Evolutionary conservation across 169 alveolate genomes (phyloP).

Genomic region (Eimeria sp.): DNA sequence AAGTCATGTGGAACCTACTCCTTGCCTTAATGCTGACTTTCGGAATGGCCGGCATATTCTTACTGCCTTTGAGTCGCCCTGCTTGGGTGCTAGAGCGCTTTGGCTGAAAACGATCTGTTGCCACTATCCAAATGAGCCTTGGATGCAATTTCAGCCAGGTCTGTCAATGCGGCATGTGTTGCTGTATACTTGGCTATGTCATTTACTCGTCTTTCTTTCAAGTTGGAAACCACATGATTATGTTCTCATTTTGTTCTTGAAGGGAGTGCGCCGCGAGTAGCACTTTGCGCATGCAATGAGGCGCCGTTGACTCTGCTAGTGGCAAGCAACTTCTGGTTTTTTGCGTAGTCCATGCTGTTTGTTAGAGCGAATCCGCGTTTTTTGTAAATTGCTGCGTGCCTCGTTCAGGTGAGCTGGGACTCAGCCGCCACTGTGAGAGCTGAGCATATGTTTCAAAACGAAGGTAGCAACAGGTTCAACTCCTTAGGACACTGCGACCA

Average conservation of each 20-base stretch:
- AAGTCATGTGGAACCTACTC: neutral
- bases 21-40: neutral
- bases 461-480: neutral
- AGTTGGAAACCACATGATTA: neutral
- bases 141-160: neutral
- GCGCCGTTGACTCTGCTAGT: neutral
- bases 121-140: neutral
- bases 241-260: neutral
- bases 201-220: neutral
- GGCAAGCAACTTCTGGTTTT: neutral
- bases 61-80: neutral
- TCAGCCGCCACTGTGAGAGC: neutral
- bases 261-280: neutral
- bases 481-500: too few species aligned
- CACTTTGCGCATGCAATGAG: neutral
- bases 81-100: neutral
- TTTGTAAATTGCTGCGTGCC: neutral
- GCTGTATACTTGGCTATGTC: neutral
- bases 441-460: neutral
- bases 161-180: neutral
- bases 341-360: neutral
- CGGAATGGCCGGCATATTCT: neutral
- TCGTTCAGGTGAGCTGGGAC: neutral
- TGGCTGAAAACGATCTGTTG: neutral
- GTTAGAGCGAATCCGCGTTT: neutral